Percentiles rank a stretch among this genome's conserved stretches.
Evolutionary conservation across 192 early-diverging fungal genomes (phyloP).

Genomic region (Paraglomus occultum): DNA sequence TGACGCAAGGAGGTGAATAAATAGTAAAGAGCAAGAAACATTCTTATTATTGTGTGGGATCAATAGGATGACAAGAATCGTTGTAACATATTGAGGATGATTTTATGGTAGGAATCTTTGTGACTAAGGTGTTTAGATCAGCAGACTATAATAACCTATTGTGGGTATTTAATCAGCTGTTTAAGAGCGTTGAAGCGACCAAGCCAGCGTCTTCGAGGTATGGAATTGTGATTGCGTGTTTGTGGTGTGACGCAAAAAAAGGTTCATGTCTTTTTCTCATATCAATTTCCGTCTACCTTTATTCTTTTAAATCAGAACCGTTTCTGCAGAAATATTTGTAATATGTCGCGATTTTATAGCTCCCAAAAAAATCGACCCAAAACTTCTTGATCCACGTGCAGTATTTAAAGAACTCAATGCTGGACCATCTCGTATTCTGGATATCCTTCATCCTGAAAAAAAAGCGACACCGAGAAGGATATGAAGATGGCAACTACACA

Average conservation of each 20-base stretch:
- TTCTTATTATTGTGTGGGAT: too few relatives aligned
- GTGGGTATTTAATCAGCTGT: constrained; percentile 98
- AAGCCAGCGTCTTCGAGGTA: constrained; percentile 88
- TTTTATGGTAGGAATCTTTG: constrained; percentile 61
- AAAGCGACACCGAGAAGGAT: constrained; percentile 91
- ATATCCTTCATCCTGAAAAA: constrained; percentile 94
- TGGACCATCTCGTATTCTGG: constrained; percentile 48
- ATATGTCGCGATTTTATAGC: constrained; percentile 92
- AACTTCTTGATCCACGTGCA: constrained; percentile 87
- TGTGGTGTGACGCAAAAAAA: too few relatives aligned
- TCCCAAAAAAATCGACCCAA: constrained; percentile 92
- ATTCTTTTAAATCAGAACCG: constrained; percentile 59
- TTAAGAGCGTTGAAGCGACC: constrained; percentile 95
- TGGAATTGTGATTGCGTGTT: too few relatives aligned
- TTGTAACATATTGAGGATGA: too few relatives aligned
- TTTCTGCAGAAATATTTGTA: constrained; percentile 99
- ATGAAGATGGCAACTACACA: constrained; percentile 95
- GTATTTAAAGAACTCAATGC: constrained; percentile 93
- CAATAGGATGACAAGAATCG: too few relatives aligned
- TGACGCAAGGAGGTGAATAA: constrained; percentile 73
- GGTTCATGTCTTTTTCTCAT: too few relatives aligned
- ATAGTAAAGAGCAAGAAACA: too few relatives aligned
- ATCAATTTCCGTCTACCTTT: too few relatives aligned
- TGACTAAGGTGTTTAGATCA: constrained; percentile 98
- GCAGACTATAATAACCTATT: constrained; percentile 99